Evolutionary conservation across 2,329 filamentous ascomycete species (phyloP).

Genomic region (Arthrobotrys sinensis): DNA sequence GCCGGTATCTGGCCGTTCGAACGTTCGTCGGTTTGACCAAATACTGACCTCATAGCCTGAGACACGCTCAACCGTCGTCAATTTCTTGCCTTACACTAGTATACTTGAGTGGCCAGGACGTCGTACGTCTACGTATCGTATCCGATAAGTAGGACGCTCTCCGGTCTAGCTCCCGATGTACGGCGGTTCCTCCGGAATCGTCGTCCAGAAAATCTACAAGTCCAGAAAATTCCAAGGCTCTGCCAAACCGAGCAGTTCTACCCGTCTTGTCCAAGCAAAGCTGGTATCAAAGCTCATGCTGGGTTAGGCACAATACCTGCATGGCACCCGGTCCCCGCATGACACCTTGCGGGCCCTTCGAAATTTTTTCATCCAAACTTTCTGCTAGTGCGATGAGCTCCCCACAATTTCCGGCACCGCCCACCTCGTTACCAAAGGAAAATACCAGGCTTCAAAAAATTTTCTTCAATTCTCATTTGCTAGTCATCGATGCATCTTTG

Average conservation of each 20-base stretch:
- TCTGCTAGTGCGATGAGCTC: constrained; percentile 60
- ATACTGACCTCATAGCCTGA: neutral
- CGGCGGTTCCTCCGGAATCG: constrained; percentile 19
- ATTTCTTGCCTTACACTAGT: too few relatives aligned
- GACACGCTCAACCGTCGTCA: too few relatives aligned
- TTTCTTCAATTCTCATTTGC: constrained; percentile 22
- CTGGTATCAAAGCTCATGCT: constrained; percentile 25
- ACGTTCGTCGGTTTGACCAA: neutral
- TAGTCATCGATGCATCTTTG: constrained; percentile 1
- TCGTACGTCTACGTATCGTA: neutral
- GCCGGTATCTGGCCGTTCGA: neutral
- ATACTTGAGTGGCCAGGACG: too few relatives aligned
- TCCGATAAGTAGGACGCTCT: neutral
- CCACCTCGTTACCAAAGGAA: constrained; percentile 50
- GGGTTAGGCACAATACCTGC: constrained; percentile 22
- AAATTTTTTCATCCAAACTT: constrained; percentile 58
- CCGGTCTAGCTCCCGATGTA: constrained; percentile 6
- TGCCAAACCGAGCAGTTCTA: constrained; percentile 49
- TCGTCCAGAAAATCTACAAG: neutral
- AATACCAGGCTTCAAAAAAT: constrained; percentile 40
- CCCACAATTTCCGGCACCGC: constrained; percentile 55
- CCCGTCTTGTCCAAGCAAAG: constrained; percentile 38
- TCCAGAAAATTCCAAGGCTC: constrained; percentile 38
- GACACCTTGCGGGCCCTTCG: constrained; percentile 23
- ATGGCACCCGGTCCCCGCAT: constrained; percentile 52